These are phyloP conservation scores for Oryza longistaminata DNA, from an alignment of 176 grass and related monocot genomes.

Conservation along the genomic window DNA sequence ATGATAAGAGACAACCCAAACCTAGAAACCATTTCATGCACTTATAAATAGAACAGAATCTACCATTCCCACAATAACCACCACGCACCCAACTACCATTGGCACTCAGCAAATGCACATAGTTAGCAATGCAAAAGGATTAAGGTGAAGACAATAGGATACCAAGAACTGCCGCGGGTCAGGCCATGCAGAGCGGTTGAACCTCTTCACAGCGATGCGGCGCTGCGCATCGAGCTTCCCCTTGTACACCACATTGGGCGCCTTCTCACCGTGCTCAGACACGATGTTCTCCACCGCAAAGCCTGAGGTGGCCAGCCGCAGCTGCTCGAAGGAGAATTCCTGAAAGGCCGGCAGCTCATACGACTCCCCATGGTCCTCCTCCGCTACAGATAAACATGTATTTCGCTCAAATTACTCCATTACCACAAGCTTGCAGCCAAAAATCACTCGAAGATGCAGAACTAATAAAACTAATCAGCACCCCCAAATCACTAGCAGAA, in stretches of 20 bases:
- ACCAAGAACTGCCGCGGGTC: constrained; percentile 94
- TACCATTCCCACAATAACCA: not conserved
- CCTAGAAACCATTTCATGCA: constrained; percentile 2
- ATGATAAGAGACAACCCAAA: constrained; percentile 25
- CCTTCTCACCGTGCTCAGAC: constrained; percentile 95
- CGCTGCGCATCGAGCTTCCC: constrained; percentile 88
- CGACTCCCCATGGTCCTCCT: constrained; percentile 63
- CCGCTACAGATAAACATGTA: constrained; percentile 30
- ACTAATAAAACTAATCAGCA: not conserved
- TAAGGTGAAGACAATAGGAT: constrained; percentile 11
- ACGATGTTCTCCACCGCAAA: constrained; percentile 88
- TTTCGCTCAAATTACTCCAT: not conserved
- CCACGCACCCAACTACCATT: not conserved
- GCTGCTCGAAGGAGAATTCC: constrained; percentile 90
- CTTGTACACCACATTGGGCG: constrained; percentile 97
- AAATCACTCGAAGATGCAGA: not conserved
- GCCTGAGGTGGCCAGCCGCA: constrained; percentile 79
- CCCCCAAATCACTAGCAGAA: not conserved
- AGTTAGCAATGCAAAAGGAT: not conserved
- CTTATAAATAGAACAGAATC: constrained; percentile 18
- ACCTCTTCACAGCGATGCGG: constrained; percentile 84
- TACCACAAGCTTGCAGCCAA: not conserved
- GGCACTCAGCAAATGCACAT: not conserved
- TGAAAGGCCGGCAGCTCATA: constrained; percentile 84
- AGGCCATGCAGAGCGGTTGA: constrained; percentile 91